Conservation (phyloP, 345 rosid genomes). For the Euclidium syriacum region DNA sequence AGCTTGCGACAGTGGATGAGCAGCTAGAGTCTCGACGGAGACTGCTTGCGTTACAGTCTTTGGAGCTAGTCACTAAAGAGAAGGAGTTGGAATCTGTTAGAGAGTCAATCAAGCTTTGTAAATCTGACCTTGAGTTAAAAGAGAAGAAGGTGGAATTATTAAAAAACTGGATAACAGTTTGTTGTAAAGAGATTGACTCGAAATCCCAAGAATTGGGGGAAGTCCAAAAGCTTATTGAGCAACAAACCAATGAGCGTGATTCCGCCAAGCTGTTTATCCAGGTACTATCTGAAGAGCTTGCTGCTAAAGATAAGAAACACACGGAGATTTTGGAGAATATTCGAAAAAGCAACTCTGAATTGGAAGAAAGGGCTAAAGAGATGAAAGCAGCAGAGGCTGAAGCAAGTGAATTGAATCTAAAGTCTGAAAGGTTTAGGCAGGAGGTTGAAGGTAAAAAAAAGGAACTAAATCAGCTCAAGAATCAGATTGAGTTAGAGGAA, state of each 20-base stretch:
- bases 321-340: slow-evolving; percentile 8
- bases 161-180: neutral
- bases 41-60: neutral
- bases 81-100: neutral
- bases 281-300: neutral
- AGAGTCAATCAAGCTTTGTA: neutral
- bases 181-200: neutral
- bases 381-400: neutral
- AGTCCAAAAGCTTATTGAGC: slow-evolving; percentile 4
- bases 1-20: neutral
- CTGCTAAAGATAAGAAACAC: neutral
- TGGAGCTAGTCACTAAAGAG: slow-evolving; percentile 8
- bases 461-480: neutral
- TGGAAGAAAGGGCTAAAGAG: slow-evolving; percentile 2
- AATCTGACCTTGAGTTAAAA: slow-evolving; percentile 6
- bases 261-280: neutral
- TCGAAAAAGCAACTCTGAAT: slow-evolving; percentile 4
- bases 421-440: neutral
- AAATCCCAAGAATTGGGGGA: slow-evolving; percentile 5
- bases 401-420: neutral
- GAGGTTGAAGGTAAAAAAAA: slow-evolving; percentile 11
- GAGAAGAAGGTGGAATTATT: neutral
- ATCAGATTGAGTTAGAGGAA: slow-evolving; percentile 6
- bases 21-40: neutral
- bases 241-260: slow-evolving; percentile 7